These are phyloP conservation scores for Bolboschoenoplectus hybrid DNA, from an alignment of 202 grass and related monocot species.

Conservation along the genomic window DNA sequence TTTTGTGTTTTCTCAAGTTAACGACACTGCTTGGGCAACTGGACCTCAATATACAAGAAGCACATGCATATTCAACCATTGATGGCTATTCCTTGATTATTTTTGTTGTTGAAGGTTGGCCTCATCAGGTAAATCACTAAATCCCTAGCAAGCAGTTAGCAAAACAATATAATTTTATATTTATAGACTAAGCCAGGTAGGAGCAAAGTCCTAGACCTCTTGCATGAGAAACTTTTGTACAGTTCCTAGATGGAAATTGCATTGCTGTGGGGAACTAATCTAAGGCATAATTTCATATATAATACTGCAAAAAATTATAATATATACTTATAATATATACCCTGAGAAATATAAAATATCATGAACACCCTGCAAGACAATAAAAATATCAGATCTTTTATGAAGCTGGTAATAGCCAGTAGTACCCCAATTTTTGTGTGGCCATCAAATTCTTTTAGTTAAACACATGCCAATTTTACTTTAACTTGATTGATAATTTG, in stretches of 20 bases:
- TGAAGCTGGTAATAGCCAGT: not conserved
- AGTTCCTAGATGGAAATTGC: not conserved
- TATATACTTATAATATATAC: not conserved
- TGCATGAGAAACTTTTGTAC: not conserved
- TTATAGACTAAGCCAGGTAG: not conserved
- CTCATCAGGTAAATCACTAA: constrained; percentile 59
- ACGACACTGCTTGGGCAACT: constrained; percentile 70
- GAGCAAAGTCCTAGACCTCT: not conserved
- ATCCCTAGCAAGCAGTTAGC: not conserved
- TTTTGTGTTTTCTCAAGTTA: constrained; percentile 44
- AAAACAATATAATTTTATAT: not conserved
- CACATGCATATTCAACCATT: constrained; percentile 85
- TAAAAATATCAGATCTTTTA: not conserved
- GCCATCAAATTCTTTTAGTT: not conserved
- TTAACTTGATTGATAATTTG: not conserved
- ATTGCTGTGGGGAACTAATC: not conserved
- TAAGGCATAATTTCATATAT: not conserved
- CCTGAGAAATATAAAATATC: not conserved
- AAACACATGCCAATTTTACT: not conserved
- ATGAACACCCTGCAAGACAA: not conserved
- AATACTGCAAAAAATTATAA: not conserved
- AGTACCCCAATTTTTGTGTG: not conserved
- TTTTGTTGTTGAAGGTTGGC: constrained; percentile 91
- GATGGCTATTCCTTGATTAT: constrained; percentile 88
- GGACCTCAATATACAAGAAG: constrained; percentile 93